Evolutionary conservation across 2,329 filamentous ascomycete species (phyloP).

Genomic region (Pseudonectria buxi): DNA sequence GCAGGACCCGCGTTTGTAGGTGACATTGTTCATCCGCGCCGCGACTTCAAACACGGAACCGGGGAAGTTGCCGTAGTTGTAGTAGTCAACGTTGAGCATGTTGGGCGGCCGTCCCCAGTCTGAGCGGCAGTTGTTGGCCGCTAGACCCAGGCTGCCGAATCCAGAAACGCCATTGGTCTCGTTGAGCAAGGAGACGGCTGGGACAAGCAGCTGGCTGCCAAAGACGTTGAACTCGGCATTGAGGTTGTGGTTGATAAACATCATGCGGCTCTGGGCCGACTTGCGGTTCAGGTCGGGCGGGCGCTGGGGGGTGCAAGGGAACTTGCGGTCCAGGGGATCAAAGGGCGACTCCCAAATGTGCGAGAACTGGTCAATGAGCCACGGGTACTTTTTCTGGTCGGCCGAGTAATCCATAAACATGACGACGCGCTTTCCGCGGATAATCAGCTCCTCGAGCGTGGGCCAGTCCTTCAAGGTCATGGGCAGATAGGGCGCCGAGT

Average conservation of each 20-base stretch:
- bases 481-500: constrained; percentile 62
- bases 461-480: constrained; percentile 77
- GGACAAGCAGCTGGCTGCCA: constrained; percentile 59
- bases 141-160: constrained; percentile 58
- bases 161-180: constrained; percentile 63
- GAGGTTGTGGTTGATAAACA: constrained; percentile 86
- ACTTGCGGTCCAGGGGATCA: constrained; percentile 55
- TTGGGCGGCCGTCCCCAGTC: constrained; percentile 66
- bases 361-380: constrained; percentile 79
- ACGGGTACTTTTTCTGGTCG: constrained; percentile 71
- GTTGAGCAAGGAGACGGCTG: constrained; percentile 63
- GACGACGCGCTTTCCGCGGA: constrained; percentile 62
- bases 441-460: constrained; percentile 69
- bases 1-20: constrained; percentile 50
- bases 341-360: constrained; percentile 92
- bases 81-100: constrained; percentile 79
- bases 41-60: constrained; percentile 75
- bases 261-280: constrained; percentile 58
- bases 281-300: constrained; percentile 57
- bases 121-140: constrained; percentile 53
- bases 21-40: constrained; percentile 64
- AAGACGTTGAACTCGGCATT: constrained; percentile 69
- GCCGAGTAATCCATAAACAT: constrained; percentile 83
- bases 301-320: constrained; percentile 73
- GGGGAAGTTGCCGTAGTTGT: constrained; percentile 59